A percentile compares a stretch with the other conserved stretches of the same genome.
Evolutionary conservation across 208 protist species (phyloP).

Genomic region (Acanthamoeba castellanii): DNA sequence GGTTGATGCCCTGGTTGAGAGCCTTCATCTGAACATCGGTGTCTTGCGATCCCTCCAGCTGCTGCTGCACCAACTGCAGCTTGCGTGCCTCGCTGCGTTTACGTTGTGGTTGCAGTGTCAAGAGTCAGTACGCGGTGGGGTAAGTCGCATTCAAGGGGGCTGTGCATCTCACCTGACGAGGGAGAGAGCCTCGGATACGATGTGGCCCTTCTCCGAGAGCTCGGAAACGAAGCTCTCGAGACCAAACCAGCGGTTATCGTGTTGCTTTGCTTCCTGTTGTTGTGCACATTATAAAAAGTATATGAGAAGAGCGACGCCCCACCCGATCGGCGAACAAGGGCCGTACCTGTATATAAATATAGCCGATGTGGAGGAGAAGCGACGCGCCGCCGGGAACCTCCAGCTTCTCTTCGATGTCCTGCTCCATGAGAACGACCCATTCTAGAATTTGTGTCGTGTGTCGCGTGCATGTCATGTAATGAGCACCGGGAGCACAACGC

Average conservation of each 20-base stretch:
- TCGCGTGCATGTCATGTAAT: not conserved
- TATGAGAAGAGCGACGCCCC: not conserved
- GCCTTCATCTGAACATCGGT: conserved; percentile 34
- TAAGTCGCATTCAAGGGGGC: not conserved
- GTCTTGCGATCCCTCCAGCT: conserved; percentile 11
- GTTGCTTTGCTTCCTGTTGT: conserved; percentile 52
- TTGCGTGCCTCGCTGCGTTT: conserved; percentile 10
- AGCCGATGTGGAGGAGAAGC: conserved; percentile 53
- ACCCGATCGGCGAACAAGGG: not conserved
- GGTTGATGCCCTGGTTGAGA: conserved; percentile 32
- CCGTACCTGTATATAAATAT: conserved; percentile 31
- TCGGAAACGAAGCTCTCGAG: conserved; percentile 44
- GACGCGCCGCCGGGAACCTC: conserved; percentile 48
- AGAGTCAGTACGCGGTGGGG: not conserved
- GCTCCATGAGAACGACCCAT: conserved; percentile 24
- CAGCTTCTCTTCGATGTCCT: conserved; percentile 29
- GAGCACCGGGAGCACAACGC: not conserved
- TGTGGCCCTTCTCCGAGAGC: conserved; percentile 53
- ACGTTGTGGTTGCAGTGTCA: not conserved
- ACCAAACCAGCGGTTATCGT: conserved; percentile 44
- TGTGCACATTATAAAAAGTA: not conserved
- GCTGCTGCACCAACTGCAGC: conserved; percentile 23
- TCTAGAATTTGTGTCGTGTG: not conserved
- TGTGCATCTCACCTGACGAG: conserved; percentile 11
- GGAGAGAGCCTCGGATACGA: conserved; percentile 24